Percentiles rank a stretch among this genome's conserved stretches.
Conservation (phyloP, 1,139 yeast genomes). For the Trichomonascaceae sp. region DNA sequence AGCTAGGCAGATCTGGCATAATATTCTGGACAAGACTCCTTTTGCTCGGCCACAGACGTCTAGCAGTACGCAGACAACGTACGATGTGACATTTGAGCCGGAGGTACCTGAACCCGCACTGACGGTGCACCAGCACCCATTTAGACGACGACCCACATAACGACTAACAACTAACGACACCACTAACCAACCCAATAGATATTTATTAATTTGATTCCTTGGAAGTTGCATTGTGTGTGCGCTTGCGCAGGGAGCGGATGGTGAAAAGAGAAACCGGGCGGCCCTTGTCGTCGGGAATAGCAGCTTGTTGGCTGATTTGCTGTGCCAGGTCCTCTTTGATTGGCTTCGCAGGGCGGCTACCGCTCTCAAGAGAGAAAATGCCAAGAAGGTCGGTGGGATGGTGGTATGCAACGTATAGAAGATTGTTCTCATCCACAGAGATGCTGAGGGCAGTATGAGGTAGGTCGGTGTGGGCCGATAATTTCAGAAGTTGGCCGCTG, state of each 20-base stretch:
- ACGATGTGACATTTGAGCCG: constrained; percentile 4
- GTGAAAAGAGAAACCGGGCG: constrained; percentile 55
- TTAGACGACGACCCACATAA: constrained; percentile 1
- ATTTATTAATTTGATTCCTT: too few species aligned
- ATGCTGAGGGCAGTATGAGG: constrained; percentile 25
- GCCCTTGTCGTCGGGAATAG: constrained; percentile 20
- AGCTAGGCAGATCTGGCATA: not conserved
- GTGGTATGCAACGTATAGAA: constrained; percentile 37
- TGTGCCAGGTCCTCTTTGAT: constrained; percentile 12
- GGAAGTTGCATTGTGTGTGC: too few species aligned
- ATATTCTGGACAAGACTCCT: constrained; percentile 3
- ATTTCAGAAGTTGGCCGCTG: constrained; percentile 12
- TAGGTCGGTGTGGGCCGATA: constrained; percentile 13
- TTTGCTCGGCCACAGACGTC: constrained; percentile 8
- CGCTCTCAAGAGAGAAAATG: constrained; percentile 25
- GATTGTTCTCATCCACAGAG: constrained; percentile 19
- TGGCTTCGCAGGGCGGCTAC: constrained; percentile 3
- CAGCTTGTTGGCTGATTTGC: constrained; percentile 12
- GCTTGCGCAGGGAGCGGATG: constrained; percentile 54
- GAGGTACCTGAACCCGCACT: constrained; percentile 2
- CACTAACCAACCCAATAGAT: too few species aligned
- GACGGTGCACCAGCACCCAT: constrained; percentile 5
- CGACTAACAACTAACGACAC: too few species aligned
- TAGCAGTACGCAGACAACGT: constrained; percentile 7
- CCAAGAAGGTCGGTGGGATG: constrained; percentile 25